These are phyloP conservation scores for Madurella mycetomatis DNA, from an alignment of 2,329 filamentous ascomycete species.

Conservation along the genomic window DNA sequence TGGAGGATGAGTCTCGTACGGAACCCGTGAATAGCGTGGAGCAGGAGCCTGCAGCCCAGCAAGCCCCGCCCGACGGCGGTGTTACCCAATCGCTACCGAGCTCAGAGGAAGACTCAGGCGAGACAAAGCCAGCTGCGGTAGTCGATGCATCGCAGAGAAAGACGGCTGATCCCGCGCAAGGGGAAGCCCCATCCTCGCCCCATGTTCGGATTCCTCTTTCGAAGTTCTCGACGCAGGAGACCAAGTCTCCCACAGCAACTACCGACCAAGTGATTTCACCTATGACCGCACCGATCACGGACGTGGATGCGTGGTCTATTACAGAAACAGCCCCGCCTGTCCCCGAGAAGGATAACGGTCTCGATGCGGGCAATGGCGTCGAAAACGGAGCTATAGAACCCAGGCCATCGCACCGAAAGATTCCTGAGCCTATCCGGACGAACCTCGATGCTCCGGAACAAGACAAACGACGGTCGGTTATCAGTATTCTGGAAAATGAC, in stretches of 20 bases:
- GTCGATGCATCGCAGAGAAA: neutral
- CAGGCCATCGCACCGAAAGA: slow-evolving; percentile 34
- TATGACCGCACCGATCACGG: slow-evolving; percentile 11
- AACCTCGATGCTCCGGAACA: slow-evolving; percentile 36
- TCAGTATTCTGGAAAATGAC: slow-evolving; percentile 65
- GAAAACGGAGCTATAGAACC: slow-evolving; percentile 29
- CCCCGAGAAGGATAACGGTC: slow-evolving; percentile 16
- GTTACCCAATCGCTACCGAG: neutral
- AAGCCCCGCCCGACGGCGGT: neutral
- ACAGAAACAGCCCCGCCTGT: slow-evolving; percentile 10
- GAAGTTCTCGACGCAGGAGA: slow-evolving; percentile 41
- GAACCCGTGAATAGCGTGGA: too few species aligned
- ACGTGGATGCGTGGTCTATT: slow-evolving; percentile 12
- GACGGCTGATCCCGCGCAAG: neutral
- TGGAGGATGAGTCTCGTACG: too few species aligned
- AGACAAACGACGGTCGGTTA: slow-evolving; percentile 33
- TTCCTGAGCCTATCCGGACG: slow-evolving; percentile 54
- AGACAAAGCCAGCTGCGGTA: neutral
- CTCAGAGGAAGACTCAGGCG: slow-evolving; percentile 3
- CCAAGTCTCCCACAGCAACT: slow-evolving; percentile 27
- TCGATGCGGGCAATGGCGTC: slow-evolving; percentile 23
- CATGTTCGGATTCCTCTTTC: slow-evolving; percentile 36
- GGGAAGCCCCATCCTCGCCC: slow-evolving; percentile 21
- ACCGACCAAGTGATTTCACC: slow-evolving; percentile 16
- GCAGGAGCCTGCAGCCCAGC: slow-evolving; percentile 2